phyloP scores from a whole-genome alignment of 495 filamentous ascomycete species.

The Neurospora sp. region DNA sequence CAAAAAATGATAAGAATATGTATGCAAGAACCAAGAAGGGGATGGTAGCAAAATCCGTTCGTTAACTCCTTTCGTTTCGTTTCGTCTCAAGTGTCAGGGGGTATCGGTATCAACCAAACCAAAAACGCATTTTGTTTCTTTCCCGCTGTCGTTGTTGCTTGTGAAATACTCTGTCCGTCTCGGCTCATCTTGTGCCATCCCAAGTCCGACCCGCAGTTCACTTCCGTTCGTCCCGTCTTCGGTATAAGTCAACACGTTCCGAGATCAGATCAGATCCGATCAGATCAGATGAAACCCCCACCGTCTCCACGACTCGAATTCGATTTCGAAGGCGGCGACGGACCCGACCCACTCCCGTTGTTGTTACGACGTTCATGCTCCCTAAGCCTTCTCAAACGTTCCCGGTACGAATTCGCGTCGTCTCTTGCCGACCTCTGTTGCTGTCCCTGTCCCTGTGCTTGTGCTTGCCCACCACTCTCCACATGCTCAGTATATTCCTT shows the following conservation, averaged over 20 bases:
- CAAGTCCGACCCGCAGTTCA: too few relatives aligned
- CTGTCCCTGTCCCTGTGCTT: not conserved
- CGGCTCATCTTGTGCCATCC: too few relatives aligned
- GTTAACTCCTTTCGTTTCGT: not conserved
- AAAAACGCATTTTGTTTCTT: not conserved
- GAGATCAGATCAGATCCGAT: not conserved
- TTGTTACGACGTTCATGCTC: not conserved
- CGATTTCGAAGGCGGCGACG: not conserved
- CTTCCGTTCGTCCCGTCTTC: too few relatives aligned
- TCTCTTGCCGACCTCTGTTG: not conserved
- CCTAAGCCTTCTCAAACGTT: not conserved
- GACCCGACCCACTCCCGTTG: not conserved
- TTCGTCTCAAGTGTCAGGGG: not conserved
- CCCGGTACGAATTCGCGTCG: not conserved
- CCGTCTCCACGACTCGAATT: not conserved
- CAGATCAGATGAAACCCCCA: not conserved
- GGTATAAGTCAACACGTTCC: not conserved
- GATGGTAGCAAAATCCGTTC: not conserved
- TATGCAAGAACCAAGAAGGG: not conserved
- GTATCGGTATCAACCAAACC: not conserved
- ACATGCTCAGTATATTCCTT: not conserved
- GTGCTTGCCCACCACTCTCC: not conserved
- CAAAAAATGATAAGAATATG: not conserved
- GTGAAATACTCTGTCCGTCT: not conserved
- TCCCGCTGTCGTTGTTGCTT: not conserved